Evolutionary conservation across 164 flowering plant genomes (phyloP), one percentile per base, ranked within the genome.

Genomic region (Litsea cubeba): DNA sequence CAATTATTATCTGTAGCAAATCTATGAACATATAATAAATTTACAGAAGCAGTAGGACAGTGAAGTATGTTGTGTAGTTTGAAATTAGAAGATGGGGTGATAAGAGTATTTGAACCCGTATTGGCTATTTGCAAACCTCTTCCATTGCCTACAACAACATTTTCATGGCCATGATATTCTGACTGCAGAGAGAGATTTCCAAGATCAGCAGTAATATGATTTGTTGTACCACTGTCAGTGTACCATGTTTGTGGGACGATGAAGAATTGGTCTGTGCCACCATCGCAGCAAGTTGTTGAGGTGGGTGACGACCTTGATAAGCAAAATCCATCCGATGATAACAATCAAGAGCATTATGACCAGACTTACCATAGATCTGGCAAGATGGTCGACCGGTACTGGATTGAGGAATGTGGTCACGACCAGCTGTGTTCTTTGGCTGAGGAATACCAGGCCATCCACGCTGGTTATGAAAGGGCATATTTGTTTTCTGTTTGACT

Each of bases 231-330:
- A 26, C 69, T 66, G 12, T 66, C 50, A 28, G 23, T 30, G 15
- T 66, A 66, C 69, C 69, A 66, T 30, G 50, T 10, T 32, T 66
- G 69, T 23, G 17, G 2, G 2, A 0, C 15, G 40, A 4, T 12
- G 69, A 1, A 10, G 12, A 1, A 28, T 32, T 26, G 5, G 46
- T 25, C 5, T 66, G 49, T 10, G 69, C 69, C 12, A 30, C n/a
- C 69, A 66, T 66, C 20, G 23, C 69, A 26, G 69, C 49, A 66
- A 66, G 69, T 30, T 66, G 69, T 30, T 26, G 46, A 28, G 69
- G 69, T 11, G 69, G 49, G n/a, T 66, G 49, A 5, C 40, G 49
- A 1, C 50, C 69, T 30, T 66, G 69, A 32, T 0, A 66, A 18
- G 50, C 18, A 32, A 25, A 66, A 18, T 30, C 49, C 69, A 66